Evolutionary conservation across 805 yeast species (phyloP), one percentile per base, ranked within the genome.

Genomic region (Lachancea sp.): DNA sequence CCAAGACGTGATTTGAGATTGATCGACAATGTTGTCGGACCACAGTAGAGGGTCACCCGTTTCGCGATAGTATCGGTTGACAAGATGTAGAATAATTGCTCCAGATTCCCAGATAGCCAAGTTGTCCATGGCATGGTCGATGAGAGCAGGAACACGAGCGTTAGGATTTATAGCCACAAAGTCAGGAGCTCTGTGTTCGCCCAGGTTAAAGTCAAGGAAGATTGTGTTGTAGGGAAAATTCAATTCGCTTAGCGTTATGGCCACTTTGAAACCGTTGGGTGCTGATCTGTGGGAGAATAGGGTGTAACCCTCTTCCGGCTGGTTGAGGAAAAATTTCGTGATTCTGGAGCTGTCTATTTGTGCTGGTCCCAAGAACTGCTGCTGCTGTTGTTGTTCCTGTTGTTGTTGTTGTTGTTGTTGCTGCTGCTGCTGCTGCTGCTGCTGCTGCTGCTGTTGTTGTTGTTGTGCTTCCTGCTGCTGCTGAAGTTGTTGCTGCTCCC

Each of bases 221-320:
- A 89, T 79, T 2, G 96, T 88, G 54, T 81, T 79, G 68, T 84
- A 91, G 29, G 77, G 78, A 58, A 83, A 75, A 46, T 84, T 84
- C 54, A 91, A 75, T 65, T 91, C 98, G 47, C 88, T 78, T 48
- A 93, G 70, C 26, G 88, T 82, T 37, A 90, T 88, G 22, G 97
- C 96, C 13, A 91, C 95, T 66, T 93, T 91, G 73, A 87, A 90
- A 1, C 97, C 97, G 65, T 90, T 90, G 22, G 97, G 97, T 1
- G 96, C 96, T 3, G 91, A 82, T 54, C 95, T 82, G 79, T 66
- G 95, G 57, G 77, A 85, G 52, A 78, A 88, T 38, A 90, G 71
- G 1, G 96, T 87, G 63, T 77, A 86, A 1, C 97, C 97, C 51
- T 81, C 84, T 16, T 74, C 65, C 10, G 96, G 95, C 53, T 81